phyloP scores from a whole-genome alignment of 2,329 filamentous ascomycete species.

The Trichoderma hamatum region DNA sequence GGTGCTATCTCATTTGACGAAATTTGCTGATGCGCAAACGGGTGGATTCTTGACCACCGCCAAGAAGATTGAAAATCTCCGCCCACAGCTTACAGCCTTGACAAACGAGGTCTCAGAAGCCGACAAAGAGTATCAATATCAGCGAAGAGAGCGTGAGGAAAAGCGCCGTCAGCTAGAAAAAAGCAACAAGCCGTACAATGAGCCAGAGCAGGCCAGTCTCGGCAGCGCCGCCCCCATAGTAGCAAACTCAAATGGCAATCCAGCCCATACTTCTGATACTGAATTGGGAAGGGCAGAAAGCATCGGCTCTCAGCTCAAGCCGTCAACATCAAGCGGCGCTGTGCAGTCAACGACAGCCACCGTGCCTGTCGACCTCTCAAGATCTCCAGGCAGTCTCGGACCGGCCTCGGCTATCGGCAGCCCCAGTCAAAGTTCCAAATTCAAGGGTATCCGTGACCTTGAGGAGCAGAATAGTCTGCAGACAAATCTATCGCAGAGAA shows the following conservation, averaged over 20 bases:
- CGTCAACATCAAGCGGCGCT: slow-evolving; percentile 51
- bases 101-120: slow-evolving; percentile 87
- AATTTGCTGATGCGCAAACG: slow-evolving; percentile 89
- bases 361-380: slow-evolving; percentile 50
- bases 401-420: slow-evolving; percentile 50
- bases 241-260: slow-evolving; percentile 48
- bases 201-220: slow-evolving; percentile 63
- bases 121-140: slow-evolving; percentile 95
- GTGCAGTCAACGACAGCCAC: slow-evolving; percentile 35
- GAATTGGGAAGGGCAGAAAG: slow-evolving; percentile 71
- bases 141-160: slow-evolving; percentile 92
- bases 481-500: slow-evolving; percentile 65
- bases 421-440: slow-evolving; percentile 61
- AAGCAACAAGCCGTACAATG: slow-evolving; percentile 72
- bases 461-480: slow-evolving; percentile 76
- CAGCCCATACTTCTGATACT: slow-evolving; percentile 60
- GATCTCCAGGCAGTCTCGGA: slow-evolving; percentile 59
- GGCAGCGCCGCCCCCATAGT: slow-evolving; percentile 40
- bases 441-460: slow-evolving; percentile 90
- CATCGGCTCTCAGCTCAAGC: slow-evolving; percentile 68
- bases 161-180: slow-evolving; percentile 90
- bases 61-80: slow-evolving; percentile 82
- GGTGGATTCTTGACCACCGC: slow-evolving; percentile 79
- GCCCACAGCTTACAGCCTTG: slow-evolving; percentile 88
- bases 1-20: slow-evolving; percentile 89